Base-by-base conservation (phyloP, 2,329 filamentous ascomycete genomes). In the Dendryphion nanum region DNA sequence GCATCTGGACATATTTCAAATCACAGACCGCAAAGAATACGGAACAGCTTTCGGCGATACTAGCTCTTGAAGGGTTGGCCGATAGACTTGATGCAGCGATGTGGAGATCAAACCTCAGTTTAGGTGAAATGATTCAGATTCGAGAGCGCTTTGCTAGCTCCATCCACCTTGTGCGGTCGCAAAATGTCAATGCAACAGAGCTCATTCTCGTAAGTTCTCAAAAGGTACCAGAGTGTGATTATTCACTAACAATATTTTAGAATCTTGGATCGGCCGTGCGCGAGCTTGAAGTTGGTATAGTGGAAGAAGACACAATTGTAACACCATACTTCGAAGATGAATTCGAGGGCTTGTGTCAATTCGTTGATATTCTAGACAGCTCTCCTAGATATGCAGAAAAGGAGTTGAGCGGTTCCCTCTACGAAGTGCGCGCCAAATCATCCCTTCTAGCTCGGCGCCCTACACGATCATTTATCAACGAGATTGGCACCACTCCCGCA, bases 1-100 rank as follows among this genome's bases (percentile, higher is more conserved):
- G 70, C 6, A 73, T 95, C 4, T 95, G 90, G 91, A 77, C 79
- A 29, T 56, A 72, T 2, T 78, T 94, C 55, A 79, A 85, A 37
- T 87, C 89, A 20, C 56, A 55, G 8, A 77, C 75, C 3, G 69
- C 77, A 2, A 55, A 54, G 8, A 67, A 58, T 7, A 45, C 61
- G 18, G 42, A 53, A 8, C 63, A 69, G 14, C 49, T 76, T 4
- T 43, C 63, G 15, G 53, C 60, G 3, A 48, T 73, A 15, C 49
- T 74, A 10, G 48, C 55, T 1, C 60, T 77, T 2, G 72, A 76
- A 51, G 44, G 40, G 15, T 54, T 76, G 5, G 66, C 72, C n/a
- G 65, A 70, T 35, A 59, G 62, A 29, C 71, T 77, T 35, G 74
- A 77, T 47, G 38, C 47, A 1, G 29, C 59, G 2, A 64, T 66